A percentile compares a stretch with the other conserved stretches of the same genome.
Evolutionary conservation across 192 early-diverging fungal genomes (phyloP).

Genomic region (Coemansia sp.): DNA sequence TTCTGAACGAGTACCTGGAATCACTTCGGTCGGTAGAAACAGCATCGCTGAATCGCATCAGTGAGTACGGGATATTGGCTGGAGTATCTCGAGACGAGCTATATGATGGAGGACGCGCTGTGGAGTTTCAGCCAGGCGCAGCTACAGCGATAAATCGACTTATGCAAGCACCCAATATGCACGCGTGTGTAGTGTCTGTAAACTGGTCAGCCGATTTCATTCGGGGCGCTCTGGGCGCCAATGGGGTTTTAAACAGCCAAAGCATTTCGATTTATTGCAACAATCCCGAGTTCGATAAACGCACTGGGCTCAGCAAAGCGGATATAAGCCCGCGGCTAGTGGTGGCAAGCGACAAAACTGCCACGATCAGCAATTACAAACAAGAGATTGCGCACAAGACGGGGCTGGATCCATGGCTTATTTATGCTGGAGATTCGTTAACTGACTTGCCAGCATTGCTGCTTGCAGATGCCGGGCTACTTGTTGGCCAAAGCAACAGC

Average conservation of each 20-base stretch:
- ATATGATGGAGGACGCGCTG: conserved; percentile 9
- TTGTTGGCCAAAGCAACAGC: conserved; percentile 25
- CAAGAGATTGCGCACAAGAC: background rate
- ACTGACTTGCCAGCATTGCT: conserved; percentile 47
- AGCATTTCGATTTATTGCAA: conserved; percentile 21
- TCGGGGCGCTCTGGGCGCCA: conserved; percentile 30
- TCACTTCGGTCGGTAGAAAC: conserved; percentile 27
- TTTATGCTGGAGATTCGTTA: conserved; percentile 49
- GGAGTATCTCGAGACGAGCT: conserved; percentile 20
- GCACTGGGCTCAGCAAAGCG: conserved; percentile 23
- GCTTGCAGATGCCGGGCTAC: conserved; percentile 33
- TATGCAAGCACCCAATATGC: conserved; percentile 5
- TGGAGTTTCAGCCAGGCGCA: conserved; percentile 21
- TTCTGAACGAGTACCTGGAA: conserved; percentile 28
- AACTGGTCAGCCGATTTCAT: conserved; percentile 54
- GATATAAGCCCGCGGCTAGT: conserved; percentile 16
- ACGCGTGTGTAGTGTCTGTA: conserved; percentile 33
- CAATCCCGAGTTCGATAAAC: conserved; percentile 15
- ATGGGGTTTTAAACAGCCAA: conserved; percentile 10
- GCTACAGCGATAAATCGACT: conserved; percentile 17
- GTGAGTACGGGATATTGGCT: conserved; percentile 14
- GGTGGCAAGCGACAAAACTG: conserved; percentile 38
- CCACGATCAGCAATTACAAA: conserved; percentile 3
- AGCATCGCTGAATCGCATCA: conserved; percentile 27
- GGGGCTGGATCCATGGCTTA: conserved; percentile 2